Conservation (phyloP, 2,329 filamentous ascomycete genomes). For the Cucurbitaria berberidis region DNA sequence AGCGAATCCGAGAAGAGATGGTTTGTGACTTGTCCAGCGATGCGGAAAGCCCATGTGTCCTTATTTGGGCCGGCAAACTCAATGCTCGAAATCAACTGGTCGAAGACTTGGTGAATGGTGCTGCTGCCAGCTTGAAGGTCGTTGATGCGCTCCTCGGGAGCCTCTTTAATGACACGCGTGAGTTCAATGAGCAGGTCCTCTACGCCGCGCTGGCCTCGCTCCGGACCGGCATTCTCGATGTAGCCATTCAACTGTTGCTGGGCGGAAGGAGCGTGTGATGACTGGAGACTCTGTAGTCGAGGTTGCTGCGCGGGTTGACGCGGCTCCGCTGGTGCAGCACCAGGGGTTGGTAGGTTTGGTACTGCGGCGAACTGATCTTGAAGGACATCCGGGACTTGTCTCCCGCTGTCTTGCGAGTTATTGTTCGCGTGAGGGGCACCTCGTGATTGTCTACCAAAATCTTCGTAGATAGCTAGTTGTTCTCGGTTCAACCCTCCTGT, state of each 20-base stretch:
- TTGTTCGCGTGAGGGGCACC: slow-evolving; percentile 63
- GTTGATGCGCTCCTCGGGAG: slow-evolving; percentile 63
- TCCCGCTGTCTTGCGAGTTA: slow-evolving; percentile 63
- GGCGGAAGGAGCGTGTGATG: slow-evolving; percentile 42
- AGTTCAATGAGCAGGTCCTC: slow-evolving; percentile 64
- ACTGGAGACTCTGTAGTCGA: slow-evolving; percentile 48
- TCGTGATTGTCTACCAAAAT: slow-evolving; percentile 87
- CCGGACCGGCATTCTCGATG: slow-evolving; percentile 51
- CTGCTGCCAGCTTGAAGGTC: slow-evolving; percentile 61
- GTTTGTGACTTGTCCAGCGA: slow-evolving; percentile 63
- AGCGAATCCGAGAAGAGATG: slow-evolving; percentile 63
- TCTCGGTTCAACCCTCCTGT: slow-evolving; percentile 84
- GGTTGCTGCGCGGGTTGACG: slow-evolving; percentile 61
- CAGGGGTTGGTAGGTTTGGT: slow-evolving; percentile 67
- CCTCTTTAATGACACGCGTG: slow-evolving; percentile 62
- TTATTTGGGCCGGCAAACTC: slow-evolving; percentile 60
- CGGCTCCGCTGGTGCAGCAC: slow-evolving; percentile 66
- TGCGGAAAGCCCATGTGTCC: slow-evolving; percentile 62
- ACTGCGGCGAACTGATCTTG: slow-evolving; percentile 66
- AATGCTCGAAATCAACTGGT: slow-evolving; percentile 62
- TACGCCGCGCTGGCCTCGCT: slow-evolving; percentile 54
- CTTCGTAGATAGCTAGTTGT: slow-evolving; percentile 94
- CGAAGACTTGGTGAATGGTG: slow-evolving; percentile 63
- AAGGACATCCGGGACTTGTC: slow-evolving; percentile 67
- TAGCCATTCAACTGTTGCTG: slow-evolving; percentile 67